Percentiles rank a stretch among this genome's conserved stretches.
Evolutionary conservation across 2,329 filamentous ascomycete species (phyloP).

Genomic region (Fusarium pseudograminearum): DNA sequence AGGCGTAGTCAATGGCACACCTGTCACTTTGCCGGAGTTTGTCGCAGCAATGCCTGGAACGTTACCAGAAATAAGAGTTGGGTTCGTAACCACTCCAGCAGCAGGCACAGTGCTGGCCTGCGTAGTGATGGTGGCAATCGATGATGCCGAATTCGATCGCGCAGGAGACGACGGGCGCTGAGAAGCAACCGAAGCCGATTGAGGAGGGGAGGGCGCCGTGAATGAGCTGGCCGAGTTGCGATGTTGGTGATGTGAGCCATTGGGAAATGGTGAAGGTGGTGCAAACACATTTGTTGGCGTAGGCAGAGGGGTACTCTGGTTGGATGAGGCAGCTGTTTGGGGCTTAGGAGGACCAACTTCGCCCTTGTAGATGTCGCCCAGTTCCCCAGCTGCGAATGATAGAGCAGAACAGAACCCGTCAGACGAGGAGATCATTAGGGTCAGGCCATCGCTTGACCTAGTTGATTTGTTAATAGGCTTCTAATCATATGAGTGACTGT

Average conservation of each 20-base stretch:
- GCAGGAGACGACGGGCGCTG: conserved; percentile 81
- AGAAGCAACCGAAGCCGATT: conserved; percentile 68
- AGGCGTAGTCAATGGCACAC: conserved; percentile 85
- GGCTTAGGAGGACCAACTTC: conserved; percentile 67
- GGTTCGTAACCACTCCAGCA: conserved; percentile 76
- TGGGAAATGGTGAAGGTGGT: conserved; percentile 69
- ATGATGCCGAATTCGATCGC: conserved; percentile 87
- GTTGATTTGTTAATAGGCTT: conserved; percentile 47
- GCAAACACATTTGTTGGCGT: conserved; percentile 75
- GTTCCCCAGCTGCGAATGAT: conserved; percentile 83
- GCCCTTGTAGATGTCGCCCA: conserved; percentile 84
- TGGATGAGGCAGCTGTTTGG: conserved; percentile 62
- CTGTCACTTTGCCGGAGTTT: conserved; percentile 72
- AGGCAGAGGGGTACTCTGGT: conserved; percentile 75
- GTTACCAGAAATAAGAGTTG: conserved; percentile 80
- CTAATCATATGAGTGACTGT: neutral
- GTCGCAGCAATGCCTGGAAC: conserved; percentile 82
- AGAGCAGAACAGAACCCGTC: conserved; percentile 97
- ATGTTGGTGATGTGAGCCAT: conserved; percentile 64
- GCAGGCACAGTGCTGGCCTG: conserved; percentile 63
- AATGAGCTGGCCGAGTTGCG: conserved; percentile 70
- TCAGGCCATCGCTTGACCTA: conserved; percentile 64
- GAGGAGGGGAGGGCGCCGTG: conserved; percentile 67
- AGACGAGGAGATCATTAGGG: conserved; percentile 92
- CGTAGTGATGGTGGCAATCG: conserved; percentile 80